Conservation (phyloP, 2,329 filamentous ascomycete genomes). For the Metarhizium humberi region DNA sequence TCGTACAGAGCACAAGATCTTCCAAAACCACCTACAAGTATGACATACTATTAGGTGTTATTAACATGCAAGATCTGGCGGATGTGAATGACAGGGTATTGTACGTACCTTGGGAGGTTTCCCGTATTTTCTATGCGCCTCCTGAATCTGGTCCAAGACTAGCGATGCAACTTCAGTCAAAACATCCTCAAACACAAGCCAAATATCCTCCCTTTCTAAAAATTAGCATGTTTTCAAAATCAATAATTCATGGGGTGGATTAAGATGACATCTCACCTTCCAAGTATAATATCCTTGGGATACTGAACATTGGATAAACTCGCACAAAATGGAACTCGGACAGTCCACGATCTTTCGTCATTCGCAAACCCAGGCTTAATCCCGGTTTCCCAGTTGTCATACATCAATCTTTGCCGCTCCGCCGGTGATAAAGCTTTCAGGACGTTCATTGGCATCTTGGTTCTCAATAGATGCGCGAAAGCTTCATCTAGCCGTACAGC, state of each 20-base stretch:
- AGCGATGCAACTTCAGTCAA: too few species aligned
- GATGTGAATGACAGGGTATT: background rate
- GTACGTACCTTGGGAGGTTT: slow-evolving; percentile 16
- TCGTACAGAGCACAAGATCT: slow-evolving; percentile 18
- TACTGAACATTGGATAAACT: background rate
- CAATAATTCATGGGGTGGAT: too few species aligned
- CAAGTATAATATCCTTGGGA: background rate
- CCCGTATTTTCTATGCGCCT: background rate
- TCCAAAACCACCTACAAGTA: slow-evolving; percentile 30
- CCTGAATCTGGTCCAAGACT: too few species aligned
- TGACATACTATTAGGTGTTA: slow-evolving; percentile 18
- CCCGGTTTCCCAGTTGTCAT: slow-evolving; percentile 16
- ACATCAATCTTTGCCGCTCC: slow-evolving; percentile 9
- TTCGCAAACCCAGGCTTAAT: slow-evolving; percentile 17
- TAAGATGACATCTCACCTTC: background rate
- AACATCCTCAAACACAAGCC: too few species aligned
- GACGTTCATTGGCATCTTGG: slow-evolving; percentile 1
- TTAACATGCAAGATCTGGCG: too few species aligned
- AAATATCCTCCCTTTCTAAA: too few species aligned
- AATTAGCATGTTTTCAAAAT: too few species aligned
- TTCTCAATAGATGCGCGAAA: slow-evolving; percentile 19
- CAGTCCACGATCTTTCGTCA: slow-evolving; percentile 4
- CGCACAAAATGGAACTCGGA: slow-evolving; percentile 11
- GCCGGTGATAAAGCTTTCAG: slow-evolving; percentile 7
- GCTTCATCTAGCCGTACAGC: slow-evolving; percentile 29